These are phyloP conservation scores for Hyaloperonospora brassicae DNA, from an alignment of 352 stramenopile genomes.

Conservation along the genomic window DNA sequence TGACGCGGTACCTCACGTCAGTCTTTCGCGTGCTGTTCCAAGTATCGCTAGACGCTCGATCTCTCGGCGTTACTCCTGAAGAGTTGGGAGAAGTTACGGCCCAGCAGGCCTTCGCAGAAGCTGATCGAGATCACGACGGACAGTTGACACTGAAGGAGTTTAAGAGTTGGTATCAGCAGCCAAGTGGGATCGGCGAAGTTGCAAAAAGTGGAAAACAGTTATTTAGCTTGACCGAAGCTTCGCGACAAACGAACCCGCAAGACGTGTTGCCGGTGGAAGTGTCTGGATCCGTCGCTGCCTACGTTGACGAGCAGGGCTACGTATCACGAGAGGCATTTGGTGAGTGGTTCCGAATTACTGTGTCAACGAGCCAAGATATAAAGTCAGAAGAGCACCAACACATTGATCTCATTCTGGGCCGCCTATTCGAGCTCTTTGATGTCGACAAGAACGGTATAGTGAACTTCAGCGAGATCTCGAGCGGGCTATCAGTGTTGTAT, in stretches of 20 bases:
- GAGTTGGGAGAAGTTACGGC: slow-evolving; percentile 75
- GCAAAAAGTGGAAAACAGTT: slow-evolving; percentile 74
- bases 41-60: slow-evolving; percentile 57
- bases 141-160: slow-evolving; percentile 81
- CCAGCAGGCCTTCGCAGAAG: slow-evolving; percentile 67
- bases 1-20: slow-evolving; percentile 82
- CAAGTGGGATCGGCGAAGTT: slow-evolving; percentile 60
- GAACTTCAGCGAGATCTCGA: slow-evolving; percentile 83
- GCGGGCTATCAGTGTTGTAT: slow-evolving; percentile 78
- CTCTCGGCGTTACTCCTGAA: slow-evolving; percentile 55
- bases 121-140: slow-evolving; percentile 62
- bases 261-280: slow-evolving; percentile 68
- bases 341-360: slow-evolving; percentile 69
- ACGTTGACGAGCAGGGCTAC: slow-evolving; percentile 58
- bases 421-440: slow-evolving; percentile 79
- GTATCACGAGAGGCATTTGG: slow-evolving; percentile 70
- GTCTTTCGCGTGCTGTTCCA: slow-evolving; percentile 84
- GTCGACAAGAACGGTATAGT: slow-evolving; percentile 79
- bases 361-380: slow-evolving; percentile 42
- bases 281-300: slow-evolving; percentile 66
- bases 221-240: slow-evolving; percentile 63
- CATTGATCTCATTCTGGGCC: slow-evolving; percentile 67
- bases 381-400: slow-evolving; percentile 49
- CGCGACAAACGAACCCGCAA: slow-evolving; percentile 69
- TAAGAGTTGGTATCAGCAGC: slow-evolving; percentile 75